A percentile compares a stretch with the other conserved stretches of the same genome.
Evolutionary conservation across 2,329 filamentous ascomycete genomes (phyloP).

Genomic region (Colletotrichum abscissum): DNA sequence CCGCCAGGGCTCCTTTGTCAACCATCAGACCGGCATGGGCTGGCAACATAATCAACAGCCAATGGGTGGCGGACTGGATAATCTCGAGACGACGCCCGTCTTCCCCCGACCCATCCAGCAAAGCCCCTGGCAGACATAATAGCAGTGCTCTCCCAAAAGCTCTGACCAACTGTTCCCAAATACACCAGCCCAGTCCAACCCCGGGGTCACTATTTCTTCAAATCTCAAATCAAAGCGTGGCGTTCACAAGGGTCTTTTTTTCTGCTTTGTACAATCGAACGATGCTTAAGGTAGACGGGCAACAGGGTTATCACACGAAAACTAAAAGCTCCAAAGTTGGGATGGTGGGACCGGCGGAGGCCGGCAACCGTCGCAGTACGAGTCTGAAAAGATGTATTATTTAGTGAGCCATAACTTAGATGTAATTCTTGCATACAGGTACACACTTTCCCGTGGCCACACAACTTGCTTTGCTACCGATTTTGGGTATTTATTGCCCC

Average conservation of each 20-base stretch:
- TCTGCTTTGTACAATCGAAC: constrained; percentile 27
- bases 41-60: constrained; percentile 86
- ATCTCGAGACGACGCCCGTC: constrained; percentile 81
- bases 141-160: neutral
- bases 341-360: neutral
- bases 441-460: neutral
- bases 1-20: constrained; percentile 89
- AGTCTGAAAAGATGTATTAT: constrained; percentile 34
- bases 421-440: constrained; percentile 32
- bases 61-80: constrained; percentile 85
- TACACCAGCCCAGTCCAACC: constrained; percentile 25
- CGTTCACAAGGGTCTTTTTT: constrained; percentile 42
- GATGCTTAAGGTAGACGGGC: constrained; percentile 39
- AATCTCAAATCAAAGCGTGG: constrained; percentile 46
- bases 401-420: constrained; percentile 34
- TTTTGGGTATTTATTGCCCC: neutral
- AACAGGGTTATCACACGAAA: constrained; percentile 32
- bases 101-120: constrained; percentile 84
- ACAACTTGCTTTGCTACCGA: neutral
- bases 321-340: neutral
- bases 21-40: constrained; percentile 86
- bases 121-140: constrained; percentile 66
- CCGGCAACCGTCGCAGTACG: neutral
- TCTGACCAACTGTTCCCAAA: neutral
- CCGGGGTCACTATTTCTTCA: constrained; percentile 38